phyloP scores from a whole-genome alignment of 2,329 filamentous ascomycete species.

The Arthrobotrys sinensis region DNA sequence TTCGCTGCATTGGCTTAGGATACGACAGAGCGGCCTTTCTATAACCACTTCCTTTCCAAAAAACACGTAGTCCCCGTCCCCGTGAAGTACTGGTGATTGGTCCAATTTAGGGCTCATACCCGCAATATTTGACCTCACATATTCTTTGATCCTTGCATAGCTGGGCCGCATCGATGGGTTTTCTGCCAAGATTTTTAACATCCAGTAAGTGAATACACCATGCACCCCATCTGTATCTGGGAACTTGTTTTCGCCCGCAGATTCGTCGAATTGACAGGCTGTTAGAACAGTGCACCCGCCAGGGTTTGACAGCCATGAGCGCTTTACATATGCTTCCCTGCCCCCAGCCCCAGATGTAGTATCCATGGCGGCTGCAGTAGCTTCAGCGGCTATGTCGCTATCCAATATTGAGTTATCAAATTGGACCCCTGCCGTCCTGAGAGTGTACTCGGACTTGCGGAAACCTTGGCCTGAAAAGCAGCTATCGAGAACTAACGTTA shows the following conservation, averaged over 20 bases:
- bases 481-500: conserved; percentile 52
- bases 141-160: conserved; percentile 18
- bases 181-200: conserved; percentile 20
- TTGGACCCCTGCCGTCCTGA: neutral
- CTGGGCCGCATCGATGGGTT: conserved; percentile 6
- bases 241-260: conserved; percentile 28
- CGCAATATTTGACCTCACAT: conserved; percentile 12
- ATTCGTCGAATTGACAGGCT: conserved; percentile 40
- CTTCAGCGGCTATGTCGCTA: neutral
- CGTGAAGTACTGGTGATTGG: conserved; percentile 46
- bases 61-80: conserved; percentile 47
- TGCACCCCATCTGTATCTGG: neutral
- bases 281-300: conserved; percentile 49
- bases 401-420: neutral
- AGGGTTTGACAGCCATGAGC: conserved; percentile 41
- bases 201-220: conserved; percentile 38
- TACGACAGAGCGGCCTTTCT: conserved; percentile 35
- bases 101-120: neutral
- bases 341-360: neutral
- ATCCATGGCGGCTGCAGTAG: neutral
- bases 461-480: conserved; percentile 44
- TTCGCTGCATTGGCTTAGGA: neutral
- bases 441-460: neutral
- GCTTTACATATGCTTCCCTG: conserved; percentile 22
- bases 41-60: conserved; percentile 41